Percentiles rank a stretch among this genome's conserved stretches.
Conservation (phyloP, 176 grass and related monocot genomes). For the Eragrostis nindensis region DNA sequence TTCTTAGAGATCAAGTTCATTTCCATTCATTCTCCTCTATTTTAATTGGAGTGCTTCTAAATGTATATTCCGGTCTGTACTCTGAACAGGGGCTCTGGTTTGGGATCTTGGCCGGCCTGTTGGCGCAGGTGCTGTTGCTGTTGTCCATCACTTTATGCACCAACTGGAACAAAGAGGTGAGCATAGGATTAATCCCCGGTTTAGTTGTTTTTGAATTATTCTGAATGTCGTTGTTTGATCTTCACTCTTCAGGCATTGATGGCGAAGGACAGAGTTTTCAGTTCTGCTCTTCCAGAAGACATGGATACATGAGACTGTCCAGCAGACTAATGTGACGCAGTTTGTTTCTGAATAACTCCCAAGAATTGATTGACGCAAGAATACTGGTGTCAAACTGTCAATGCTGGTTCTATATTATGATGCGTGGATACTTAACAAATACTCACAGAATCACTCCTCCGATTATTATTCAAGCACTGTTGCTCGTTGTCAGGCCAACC, state of each 20-base stretch:
- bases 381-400: not conserved
- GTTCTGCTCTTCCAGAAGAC: conserved; percentile 39
- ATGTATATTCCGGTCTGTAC: not conserved
- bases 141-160: conserved; percentile 1
- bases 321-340: not conserved
- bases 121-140: conserved; percentile 12
- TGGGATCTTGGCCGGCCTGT: not conserved
- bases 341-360: not conserved
- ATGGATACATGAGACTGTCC: conserved; percentile 20
- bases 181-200: not conserved
- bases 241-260: not conserved
- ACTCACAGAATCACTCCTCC: not conserved
- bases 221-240: not conserved
- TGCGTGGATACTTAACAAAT: not conserved
- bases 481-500: not conserved
- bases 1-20: not conserved
- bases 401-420: not conserved
- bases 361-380: not conserved
- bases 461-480: too few species aligned
- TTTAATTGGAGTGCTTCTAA: not conserved
- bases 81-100: conserved; percentile 21
- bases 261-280: conserved; percentile 55
- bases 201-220: not conserved
- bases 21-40: too few species aligned
- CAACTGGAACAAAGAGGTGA: conserved; percentile 16